Evolutionary conservation across 1,139 yeast species (phyloP).

Genomic region (Taphrina wiesneri): DNA sequence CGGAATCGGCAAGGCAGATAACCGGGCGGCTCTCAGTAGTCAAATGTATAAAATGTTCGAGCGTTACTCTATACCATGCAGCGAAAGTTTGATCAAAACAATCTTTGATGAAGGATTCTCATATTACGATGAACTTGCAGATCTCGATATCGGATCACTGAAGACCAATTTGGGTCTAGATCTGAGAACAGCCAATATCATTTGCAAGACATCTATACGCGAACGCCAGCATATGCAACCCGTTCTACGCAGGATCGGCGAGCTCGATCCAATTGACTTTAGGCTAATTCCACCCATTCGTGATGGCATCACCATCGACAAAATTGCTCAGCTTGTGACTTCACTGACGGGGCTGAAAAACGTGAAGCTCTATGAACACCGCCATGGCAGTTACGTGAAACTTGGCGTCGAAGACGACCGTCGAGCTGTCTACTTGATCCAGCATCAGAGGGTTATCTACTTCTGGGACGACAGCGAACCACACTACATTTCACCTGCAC

Average conservation of each 20-base stretch:
- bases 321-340: not conserved
- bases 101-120: conserved; percentile 1
- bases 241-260: conserved; percentile 5
- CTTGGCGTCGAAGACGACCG: not conserved
- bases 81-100: not conserved
- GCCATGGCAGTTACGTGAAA: conserved; percentile 4
- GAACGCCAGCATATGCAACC: conserved; percentile 11
- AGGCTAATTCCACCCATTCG: not conserved
- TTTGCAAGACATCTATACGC: conserved; percentile 8
- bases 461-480: not conserved
- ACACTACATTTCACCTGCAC: not conserved
- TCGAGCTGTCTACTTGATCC: not conserved
- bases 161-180: conserved; percentile 8
- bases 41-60: not conserved
- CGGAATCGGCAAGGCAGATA: not conserved
- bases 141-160: conserved; percentile 1
- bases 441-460: conserved; percentile 8
- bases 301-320: not conserved
- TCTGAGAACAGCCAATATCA: not conserved
- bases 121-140: conserved; percentile 4
- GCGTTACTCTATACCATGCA: not conserved
- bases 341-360: not conserved
- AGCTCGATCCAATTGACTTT: not conserved
- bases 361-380: conserved; percentile 8
- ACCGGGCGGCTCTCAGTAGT: not conserved